Evolutionary conservation across 2,329 filamentous ascomycete genomes (phyloP).

Genomic region (Monosporascus sp.): DNA sequence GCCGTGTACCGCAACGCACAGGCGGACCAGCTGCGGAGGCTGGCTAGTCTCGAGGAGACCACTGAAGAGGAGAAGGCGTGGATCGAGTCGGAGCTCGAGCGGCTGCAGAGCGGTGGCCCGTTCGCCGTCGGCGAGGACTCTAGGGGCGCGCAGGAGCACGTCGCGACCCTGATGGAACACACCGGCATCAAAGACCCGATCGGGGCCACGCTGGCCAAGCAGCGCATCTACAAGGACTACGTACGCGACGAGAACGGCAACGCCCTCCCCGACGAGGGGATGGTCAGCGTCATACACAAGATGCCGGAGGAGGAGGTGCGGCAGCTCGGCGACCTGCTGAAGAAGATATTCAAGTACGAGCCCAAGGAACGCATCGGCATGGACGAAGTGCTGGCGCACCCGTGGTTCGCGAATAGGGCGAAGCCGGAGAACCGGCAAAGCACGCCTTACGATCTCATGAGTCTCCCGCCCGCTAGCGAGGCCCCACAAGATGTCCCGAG

Average conservation of each 20-base stretch:
- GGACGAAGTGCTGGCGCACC: not conserved
- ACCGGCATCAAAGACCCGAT: not conserved
- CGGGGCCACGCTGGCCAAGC: not conserved
- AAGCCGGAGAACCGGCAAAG: not conserved
- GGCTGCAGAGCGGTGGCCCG: not conserved
- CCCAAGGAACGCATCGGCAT: constrained; percentile 2
- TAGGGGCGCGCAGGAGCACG: not conserved
- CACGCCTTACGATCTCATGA: not conserved
- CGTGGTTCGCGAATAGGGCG: not conserved
- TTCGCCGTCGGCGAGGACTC: too few species aligned
- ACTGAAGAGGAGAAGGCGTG: not conserved
- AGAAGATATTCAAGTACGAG: constrained; percentile 2
- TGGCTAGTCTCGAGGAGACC: not conserved
- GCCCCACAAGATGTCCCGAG: not conserved
- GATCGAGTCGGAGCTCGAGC: not conserved
- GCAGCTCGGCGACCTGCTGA: not conserved
- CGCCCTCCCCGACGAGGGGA: not conserved
- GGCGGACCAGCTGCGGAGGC: not conserved
- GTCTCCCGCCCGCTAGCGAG: not conserved
- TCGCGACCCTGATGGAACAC: not conserved
- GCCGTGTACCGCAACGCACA: not conserved
- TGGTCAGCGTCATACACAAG: not conserved
- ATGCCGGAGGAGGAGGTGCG: not conserved
- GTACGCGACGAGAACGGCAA: not conserved
- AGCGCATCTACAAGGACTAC: not conserved